Evolutionary conservation across 2,329 filamentous ascomycete species (phyloP), one percentile per base, ranked within the genome.

Genomic region (Colletotrichum siamense): DNA sequence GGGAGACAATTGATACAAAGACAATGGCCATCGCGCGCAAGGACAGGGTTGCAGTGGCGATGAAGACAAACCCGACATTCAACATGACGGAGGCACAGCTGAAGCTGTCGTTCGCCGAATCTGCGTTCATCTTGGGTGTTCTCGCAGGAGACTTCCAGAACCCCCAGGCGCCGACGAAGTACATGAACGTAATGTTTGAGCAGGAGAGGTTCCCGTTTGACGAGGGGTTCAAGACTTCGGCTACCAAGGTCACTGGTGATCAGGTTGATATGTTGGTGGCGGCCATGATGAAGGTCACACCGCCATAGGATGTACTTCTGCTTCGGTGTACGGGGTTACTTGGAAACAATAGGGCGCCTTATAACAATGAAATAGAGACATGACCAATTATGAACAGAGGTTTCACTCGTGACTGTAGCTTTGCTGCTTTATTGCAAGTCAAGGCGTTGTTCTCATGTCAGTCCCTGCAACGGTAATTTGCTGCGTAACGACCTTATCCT

Each of bases 11-110:
- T 3, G 66, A 69, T 28, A 59, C 28, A 0, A 59, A 69, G 32
- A 69, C 66, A 0, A 69, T 59, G 66, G 66, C 66, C 2, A 16
- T 36, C 10, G 66, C 66, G 3, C 88, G 89, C 22, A 79, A 82
- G 3, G 89, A 91, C 72, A 86, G 67, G 5, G 16, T 69, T 24
- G 28, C 26, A 8, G 67, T 49, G 15, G 55, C 67, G 9, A 62
- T 44, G 67, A n/a, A 24, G 22, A 30, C 32, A 0, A 69, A 69
- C 34, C 67, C 67, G 3, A 28, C 6, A 5, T 69, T 69, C 32
- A 39, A 62, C 16, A 30, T 69, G 55, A 62, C 67, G 22, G 22
- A 22, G 5, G 26, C 22, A 0, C 67, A 69, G 34, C 18, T 69
- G 5, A 22, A 24, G 22, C 15, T 32, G 15, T 44, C 67, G 3